A percentile compares a stretch with the other conserved stretches of the same genome.
phyloP scores from a whole-genome alignment of 768 basidiomycete species.

The Psilocybe cyanescens region DNA sequence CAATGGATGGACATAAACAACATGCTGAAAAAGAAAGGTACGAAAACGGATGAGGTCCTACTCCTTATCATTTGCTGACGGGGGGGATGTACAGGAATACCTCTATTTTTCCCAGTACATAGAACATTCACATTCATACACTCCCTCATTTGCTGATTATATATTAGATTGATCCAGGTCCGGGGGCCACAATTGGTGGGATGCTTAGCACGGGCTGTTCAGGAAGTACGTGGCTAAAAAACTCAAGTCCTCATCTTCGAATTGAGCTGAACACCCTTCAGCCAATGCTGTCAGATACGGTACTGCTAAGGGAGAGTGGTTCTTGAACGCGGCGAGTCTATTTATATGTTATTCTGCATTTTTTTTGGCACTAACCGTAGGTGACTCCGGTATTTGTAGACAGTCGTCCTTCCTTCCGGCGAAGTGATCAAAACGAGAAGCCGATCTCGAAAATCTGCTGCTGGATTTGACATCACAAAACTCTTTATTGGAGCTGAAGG shows the following conservation, averaged over 20 bases:
- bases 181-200: conserved; percentile 82
- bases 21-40: conserved; percentile 64
- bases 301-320: conserved; percentile 91
- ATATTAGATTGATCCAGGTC: conserved; percentile 71
- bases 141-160: not conserved
- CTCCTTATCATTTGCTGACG: not conserved
- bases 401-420: conserved; percentile 87
- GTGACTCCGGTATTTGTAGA: conserved; percentile 45
- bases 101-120: conserved; percentile 80
- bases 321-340: conserved; percentile 71
- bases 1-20: conserved; percentile 79
- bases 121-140: conserved; percentile 15
- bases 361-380: not conserved
- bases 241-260: too few relatives aligned
- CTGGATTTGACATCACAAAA: conserved; percentile 86
- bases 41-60: not conserved
- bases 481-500: conserved; percentile 83
- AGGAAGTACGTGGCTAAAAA: conserved; percentile 54
- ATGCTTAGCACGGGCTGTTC: conserved; percentile 89
- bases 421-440: conserved; percentile 89
- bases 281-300: conserved; percentile 88
- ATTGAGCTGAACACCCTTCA: conserved; percentile 17
- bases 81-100: conserved; percentile 50
- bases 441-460: conserved; percentile 80
- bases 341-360: not conserved